A percentile compares a stretch with the other conserved stretches of the same genome.
phyloP scores from a whole-genome alignment of 257 asterid genomes.

The Euphrasia confusa region DNA sequence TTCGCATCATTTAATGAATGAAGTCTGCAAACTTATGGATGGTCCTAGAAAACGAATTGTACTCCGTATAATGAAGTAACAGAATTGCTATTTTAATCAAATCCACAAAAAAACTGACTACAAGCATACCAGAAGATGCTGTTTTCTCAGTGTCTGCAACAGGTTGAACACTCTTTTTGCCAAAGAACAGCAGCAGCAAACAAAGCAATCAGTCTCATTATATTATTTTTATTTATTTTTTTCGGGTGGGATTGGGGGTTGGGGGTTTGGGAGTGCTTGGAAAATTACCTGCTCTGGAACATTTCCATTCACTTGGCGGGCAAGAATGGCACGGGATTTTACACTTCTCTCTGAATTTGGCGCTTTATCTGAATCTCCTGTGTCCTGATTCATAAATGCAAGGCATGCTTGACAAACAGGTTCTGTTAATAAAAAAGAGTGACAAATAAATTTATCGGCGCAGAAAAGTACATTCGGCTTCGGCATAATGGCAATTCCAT shows the following conservation, averaged over 20 bases:
- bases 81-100: conserved; percentile 5
- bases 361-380: conserved; percentile 57
- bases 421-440: conserved; percentile 8
- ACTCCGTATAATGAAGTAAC: background rate
- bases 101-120: background rate
- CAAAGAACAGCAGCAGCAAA: conserved; percentile 26
- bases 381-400: conserved; percentile 43
- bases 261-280: background rate
- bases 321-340: conserved; percentile 74
- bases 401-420: conserved; percentile 16
- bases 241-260: background rate
- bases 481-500: conserved; percentile 31
- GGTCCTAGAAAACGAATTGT: conserved; percentile 7
- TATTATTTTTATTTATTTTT: background rate
- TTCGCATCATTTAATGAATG: background rate
- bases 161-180: conserved; percentile 54
- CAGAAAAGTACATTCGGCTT: conserved; percentile 29
- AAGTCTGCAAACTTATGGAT: background rate
- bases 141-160: conserved; percentile 65
- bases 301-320: conserved; percentile 77
- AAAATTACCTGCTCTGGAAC: conserved; percentile 74
- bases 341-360: conserved; percentile 60
- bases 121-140: conserved; percentile 51
- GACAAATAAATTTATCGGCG: background rate
- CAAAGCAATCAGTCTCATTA: conserved; percentile 19